Evolutionary conservation across 2,329 filamentous ascomycete genomes (phyloP), one percentile per base, ranked within the genome.

Genomic region (Colletotrichum coccodes): DNA sequence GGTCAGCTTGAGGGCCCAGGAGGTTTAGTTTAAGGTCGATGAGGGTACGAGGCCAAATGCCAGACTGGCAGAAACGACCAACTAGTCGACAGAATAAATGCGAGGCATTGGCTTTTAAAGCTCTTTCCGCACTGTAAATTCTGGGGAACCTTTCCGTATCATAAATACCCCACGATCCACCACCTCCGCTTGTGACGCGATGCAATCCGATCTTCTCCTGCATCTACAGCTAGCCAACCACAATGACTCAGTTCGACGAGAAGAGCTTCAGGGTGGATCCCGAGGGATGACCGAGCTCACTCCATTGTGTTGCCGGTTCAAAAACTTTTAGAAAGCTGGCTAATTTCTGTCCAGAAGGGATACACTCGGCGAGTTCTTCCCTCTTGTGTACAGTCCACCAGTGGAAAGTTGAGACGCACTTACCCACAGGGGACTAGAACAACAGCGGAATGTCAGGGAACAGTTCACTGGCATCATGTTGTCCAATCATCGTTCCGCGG

Each of bases 181-280:
- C 47, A 34, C 44, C 53, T 44, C 46, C 61, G 53, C 54, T 32
- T 23, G 30, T n/a, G 6, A 53, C 30, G 8, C 28, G 28, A 36
- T 46, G n/a, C 30, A 57, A 34, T 16, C 38, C 14, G n/a, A 36
- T 11, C 21, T 14, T 34, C 38, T 23, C 18, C 14, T 30, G 34
- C 53, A 44, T 64, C 61, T 59, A 50, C 34, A 60, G 56, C 62
- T 54, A 60, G 62, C 62, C 62, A 60, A 60, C 53, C 5, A 47
- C 3, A 21, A 21, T 1, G 30, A 2, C 11, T 32, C 36, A 53
- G 47, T 54, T 65, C 30, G 36, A 53, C 18, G 6, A 46, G 9
- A 52, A 21, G 50, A 21, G n/a, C 16, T 14, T 26, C 30, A 32
- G 14, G 18, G 56, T 54, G 54, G 62, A 64, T n/a, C 46, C 62